Conservation (phyloP, 305 asterid species). For the Solanum hybrid region DNA sequence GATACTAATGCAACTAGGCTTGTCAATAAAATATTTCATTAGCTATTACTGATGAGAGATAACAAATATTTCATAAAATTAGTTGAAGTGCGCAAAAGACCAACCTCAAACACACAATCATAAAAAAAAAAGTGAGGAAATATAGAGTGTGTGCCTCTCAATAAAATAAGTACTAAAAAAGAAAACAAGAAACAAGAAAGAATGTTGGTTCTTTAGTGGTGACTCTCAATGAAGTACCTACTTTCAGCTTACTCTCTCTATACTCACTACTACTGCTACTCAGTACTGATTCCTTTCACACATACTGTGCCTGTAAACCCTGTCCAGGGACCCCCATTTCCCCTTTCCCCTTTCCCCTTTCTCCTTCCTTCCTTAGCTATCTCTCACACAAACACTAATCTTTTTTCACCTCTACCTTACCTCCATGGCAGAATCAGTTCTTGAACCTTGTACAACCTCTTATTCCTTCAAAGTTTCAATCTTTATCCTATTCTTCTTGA, state of each 20-base stretch:
- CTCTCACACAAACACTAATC: neutral
- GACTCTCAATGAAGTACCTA: conserved; percentile 2
- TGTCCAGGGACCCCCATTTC: neutral
- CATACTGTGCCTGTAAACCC: neutral
- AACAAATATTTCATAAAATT: too few relatives aligned
- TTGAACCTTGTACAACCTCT: neutral
- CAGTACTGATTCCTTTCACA: neutral
- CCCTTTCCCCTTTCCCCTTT: neutral
- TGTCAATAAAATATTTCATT: too few relatives aligned
- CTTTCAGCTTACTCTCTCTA: neutral
- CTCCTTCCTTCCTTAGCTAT: neutral
- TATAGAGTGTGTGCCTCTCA: neutral
- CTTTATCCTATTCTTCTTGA: neutral
- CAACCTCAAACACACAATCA: neutral
- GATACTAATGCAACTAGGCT: too few relatives aligned
- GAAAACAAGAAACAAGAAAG: conserved; percentile 7
- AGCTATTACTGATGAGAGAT: too few relatives aligned
- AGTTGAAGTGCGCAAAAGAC: too few relatives aligned
- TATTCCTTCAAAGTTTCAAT: neutral
- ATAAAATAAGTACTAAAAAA: neutral
- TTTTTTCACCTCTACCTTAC: neutral
- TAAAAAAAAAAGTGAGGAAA: neutral
- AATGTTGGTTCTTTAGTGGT: conserved; percentile 13
- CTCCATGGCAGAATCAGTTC: conserved; percentile 19
- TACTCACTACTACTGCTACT: neutral